phyloP scores from a whole-genome alignment of 257 asterid species.

The Dorcoceras hygrometricum region DNA sequence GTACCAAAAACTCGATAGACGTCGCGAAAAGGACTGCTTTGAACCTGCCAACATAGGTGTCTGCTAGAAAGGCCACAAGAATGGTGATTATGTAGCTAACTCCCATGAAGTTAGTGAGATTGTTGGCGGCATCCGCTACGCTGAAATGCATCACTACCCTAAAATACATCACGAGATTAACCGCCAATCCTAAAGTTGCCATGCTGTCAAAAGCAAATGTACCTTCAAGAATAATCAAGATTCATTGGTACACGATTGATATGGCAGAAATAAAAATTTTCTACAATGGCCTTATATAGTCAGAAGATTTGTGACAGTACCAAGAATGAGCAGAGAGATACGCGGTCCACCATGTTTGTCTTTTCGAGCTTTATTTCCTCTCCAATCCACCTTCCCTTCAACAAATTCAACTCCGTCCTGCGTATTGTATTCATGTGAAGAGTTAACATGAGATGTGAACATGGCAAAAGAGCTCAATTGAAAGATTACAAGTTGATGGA shows the following conservation, averaged over 20 bases:
- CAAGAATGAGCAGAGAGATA: constrained; percentile 44
- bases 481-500: neutral
- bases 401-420: constrained; percentile 45
- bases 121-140: constrained; percentile 59
- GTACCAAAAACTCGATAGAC: constrained; percentile 49
- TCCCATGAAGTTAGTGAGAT: constrained; percentile 54
- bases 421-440: neutral
- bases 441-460: neutral
- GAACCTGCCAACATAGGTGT: constrained; percentile 58
- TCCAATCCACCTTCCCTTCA: constrained; percentile 79
- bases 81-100: constrained; percentile 55
- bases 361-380: constrained; percentile 51
- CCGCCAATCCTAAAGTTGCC: constrained; percentile 46
- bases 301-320: constrained; percentile 25
- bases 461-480: neutral
- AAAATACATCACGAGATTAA: constrained; percentile 53
- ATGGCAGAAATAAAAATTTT: too few relatives aligned
- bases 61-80: constrained; percentile 54
- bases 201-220: constrained; percentile 47
- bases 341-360: constrained; percentile 57
- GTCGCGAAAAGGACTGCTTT: constrained; percentile 40
- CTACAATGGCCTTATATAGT: neutral
- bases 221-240: constrained; percentile 29
- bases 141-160: constrained; percentile 52
- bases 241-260: too few relatives aligned